Evolutionary conservation across 1,139 yeast species (phyloP).

Genomic region (Zygosaccharomyces pseudobailii): DNA sequence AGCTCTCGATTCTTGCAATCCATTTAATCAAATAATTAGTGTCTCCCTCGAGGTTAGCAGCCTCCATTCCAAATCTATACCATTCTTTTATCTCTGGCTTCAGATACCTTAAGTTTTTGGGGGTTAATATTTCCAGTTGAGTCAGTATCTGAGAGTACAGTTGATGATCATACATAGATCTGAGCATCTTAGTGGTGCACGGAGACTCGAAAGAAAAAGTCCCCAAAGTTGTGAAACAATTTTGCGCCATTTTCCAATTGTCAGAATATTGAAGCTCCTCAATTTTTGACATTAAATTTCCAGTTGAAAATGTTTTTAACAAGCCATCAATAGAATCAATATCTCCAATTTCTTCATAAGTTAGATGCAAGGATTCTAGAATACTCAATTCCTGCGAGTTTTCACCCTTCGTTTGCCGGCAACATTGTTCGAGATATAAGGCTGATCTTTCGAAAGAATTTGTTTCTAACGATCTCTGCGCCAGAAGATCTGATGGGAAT

Average conservation of each 20-base stretch:
- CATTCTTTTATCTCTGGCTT: constrained; percentile 43
- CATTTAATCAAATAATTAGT: constrained; percentile 51
- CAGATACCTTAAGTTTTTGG: constrained; percentile 17
- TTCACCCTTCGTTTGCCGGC: constrained; percentile 39
- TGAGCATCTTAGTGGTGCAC: constrained; percentile 39
- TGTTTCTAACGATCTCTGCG: constrained; percentile 75
- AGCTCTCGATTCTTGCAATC: constrained; percentile 42
- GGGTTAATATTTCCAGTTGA: constrained; percentile 27
- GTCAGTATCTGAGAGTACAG: constrained; percentile 47
- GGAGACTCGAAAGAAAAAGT: constrained; percentile 34
- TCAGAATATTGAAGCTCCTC: constrained; percentile 79
- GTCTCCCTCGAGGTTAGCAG: constrained; percentile 66
- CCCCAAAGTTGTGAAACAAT: constrained; percentile 71
- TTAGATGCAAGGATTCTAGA: constrained; percentile 57
- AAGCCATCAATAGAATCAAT: constrained; percentile 88
- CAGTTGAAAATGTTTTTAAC: constrained; percentile 65
- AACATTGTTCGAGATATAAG: constrained; percentile 77
- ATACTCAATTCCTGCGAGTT: constrained; percentile 41
- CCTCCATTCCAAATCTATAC: constrained; percentile 66
- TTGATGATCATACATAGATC: constrained; percentile 55
- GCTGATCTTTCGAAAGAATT: constrained; percentile 85
- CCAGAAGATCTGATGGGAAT: constrained; percentile 68
- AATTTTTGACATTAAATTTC: constrained; percentile 65
- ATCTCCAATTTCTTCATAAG: constrained; percentile 85
- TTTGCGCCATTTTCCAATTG: constrained; percentile 83